phyloP scores from a whole-genome alignment of 2,329 filamentous ascomycete species.

The Aspergillus sp. region DNA sequence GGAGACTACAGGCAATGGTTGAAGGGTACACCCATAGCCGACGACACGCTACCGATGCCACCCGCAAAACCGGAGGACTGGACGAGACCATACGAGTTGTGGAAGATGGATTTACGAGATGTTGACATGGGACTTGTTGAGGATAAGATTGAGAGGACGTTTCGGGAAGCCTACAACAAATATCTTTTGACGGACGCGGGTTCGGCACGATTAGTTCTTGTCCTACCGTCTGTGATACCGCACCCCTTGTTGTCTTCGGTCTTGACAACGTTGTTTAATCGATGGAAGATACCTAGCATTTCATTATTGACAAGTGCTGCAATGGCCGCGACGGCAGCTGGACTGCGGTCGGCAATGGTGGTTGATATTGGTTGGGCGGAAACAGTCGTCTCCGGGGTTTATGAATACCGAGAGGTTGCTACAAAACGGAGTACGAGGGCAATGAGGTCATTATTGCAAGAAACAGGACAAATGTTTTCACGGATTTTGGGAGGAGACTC shows the following conservation, averaged over 20 bases:
- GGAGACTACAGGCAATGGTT: slow-evolving; percentile 79
- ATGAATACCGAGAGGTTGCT: slow-evolving; percentile 82
- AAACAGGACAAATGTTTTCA: slow-evolving; percentile 56
- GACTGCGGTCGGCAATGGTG: slow-evolving; percentile 79
- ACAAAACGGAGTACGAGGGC: slow-evolving; percentile 70
- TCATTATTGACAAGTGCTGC: slow-evolving; percentile 77
- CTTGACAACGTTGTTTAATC: slow-evolving; percentile 75
- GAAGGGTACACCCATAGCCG: slow-evolving; percentile 53
- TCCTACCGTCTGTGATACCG: slow-evolving; percentile 75
- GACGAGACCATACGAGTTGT: slow-evolving; percentile 65
- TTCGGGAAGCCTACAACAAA: slow-evolving; percentile 80
- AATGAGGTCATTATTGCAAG: slow-evolving; percentile 68
- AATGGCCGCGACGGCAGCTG: slow-evolving; percentile 73
- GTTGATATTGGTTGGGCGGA: slow-evolving; percentile 93
- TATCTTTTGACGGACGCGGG: slow-evolving; percentile 63
- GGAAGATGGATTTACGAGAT: slow-evolving; percentile 70
- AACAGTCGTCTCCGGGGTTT: slow-evolving; percentile 80
- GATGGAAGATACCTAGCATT: slow-evolving; percentile 76
- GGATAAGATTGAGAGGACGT: slow-evolving; percentile 80
- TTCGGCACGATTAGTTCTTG: slow-evolving; percentile 70
- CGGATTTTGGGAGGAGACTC: slow-evolving; percentile 25
- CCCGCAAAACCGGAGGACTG: slow-evolving; percentile 37
- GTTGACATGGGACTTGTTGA: slow-evolving; percentile 76
- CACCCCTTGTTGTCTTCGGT: slow-evolving; percentile 73
- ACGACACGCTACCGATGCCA: slow-evolving; percentile 32